Percentiles rank a stretch among this genome's conserved stretches.
phyloP scores from a whole-genome alignment of 2,329 filamentous ascomycete genomes.

The Fusarium oligoseptatum region DNA sequence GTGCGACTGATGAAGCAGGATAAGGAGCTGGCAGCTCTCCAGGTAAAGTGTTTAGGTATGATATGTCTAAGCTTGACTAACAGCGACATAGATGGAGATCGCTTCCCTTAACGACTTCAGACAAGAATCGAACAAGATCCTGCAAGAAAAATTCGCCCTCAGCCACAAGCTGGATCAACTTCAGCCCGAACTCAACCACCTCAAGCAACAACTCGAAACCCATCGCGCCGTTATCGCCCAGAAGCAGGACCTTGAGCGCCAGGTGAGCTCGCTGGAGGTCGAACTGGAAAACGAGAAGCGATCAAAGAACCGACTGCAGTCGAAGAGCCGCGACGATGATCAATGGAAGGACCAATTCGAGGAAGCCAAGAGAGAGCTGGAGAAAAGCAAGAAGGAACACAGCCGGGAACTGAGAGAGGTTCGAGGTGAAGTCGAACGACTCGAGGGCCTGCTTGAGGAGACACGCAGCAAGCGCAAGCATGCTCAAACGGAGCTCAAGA shows the following conservation, averaged over 20 bases:
- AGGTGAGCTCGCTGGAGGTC: slow-evolving; percentile 81
- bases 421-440: slow-evolving; percentile 71
- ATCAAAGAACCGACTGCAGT: slow-evolving; percentile 50
- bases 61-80: background rate
- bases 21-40: slow-evolving; percentile 62
- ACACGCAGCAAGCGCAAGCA: slow-evolving; percentile 76
- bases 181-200: slow-evolving; percentile 69
- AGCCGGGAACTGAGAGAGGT: slow-evolving; percentile 71
- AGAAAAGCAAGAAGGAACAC: slow-evolving; percentile 60
- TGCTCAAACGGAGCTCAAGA: slow-evolving; percentile 80
- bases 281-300: slow-evolving; percentile 83
- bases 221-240: slow-evolving; percentile 81
- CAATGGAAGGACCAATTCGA: slow-evolving; percentile 55
- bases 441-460: slow-evolving; percentile 74
- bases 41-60: slow-evolving; percentile 52
- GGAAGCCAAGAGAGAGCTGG: slow-evolving; percentile 58
- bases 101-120: slow-evolving; percentile 75
- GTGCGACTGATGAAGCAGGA: slow-evolving; percentile 62
- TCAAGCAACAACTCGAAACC: slow-evolving; percentile 66
- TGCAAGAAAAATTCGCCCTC: slow-evolving; percentile 70
- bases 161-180: slow-evolving; percentile 65
- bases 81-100: slow-evolving; percentile 72
- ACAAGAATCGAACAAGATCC: slow-evolving; percentile 77
- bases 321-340: slow-evolving; percentile 55
- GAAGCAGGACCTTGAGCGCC: slow-evolving; percentile 83